Conservation (phyloP, 192 early-diverging fungal species). For the Bifiguratus adelaidae region DNA sequence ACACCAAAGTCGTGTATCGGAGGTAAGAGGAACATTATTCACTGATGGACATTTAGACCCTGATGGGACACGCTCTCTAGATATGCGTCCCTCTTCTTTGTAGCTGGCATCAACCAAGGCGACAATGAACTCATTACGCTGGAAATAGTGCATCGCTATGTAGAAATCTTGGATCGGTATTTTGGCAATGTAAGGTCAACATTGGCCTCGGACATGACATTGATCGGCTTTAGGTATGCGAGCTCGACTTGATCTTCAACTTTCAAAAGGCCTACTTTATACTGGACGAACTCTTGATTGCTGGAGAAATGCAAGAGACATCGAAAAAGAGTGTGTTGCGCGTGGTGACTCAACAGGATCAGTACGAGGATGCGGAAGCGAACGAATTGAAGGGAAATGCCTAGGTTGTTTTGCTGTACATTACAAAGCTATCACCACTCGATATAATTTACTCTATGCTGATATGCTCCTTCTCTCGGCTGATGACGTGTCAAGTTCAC, state of each 20-base stretch:
- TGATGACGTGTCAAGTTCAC: too few relatives aligned
- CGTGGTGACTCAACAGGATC: constrained; percentile 65
- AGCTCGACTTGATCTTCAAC: constrained; percentile 97
- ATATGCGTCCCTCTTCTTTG: constrained; percentile 95
- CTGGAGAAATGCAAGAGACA: constrained; percentile 90
- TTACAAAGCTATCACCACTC: too few relatives aligned
- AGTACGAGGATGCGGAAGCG: constrained; percentile 59
- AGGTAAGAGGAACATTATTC: constrained; percentile 15
- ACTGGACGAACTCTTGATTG: constrained; percentile 79
- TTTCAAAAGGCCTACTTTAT: constrained; percentile 89
- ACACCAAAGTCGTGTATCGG: constrained; percentile 73
- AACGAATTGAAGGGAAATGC: constrained; percentile 46
- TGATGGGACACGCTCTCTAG: constrained; percentile 18
- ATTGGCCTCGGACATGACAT: neutral
- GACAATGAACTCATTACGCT: constrained; percentile 94
- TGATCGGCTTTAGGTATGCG: constrained; percentile 20
- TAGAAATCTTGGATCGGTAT: constrained; percentile 94
- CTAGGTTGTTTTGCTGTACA: too few relatives aligned
- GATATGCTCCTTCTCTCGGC: too few relatives aligned
- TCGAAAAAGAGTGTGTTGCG: constrained; percentile 74
- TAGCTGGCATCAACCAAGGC: constrained; percentile 83
- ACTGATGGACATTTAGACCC: neutral
- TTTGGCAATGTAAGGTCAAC: constrained; percentile 74
- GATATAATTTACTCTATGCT: too few relatives aligned
- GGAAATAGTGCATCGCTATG: constrained; percentile 97